These are phyloP conservation scores for Colletotrichum simmondsii DNA, from an alignment of 2,329 filamentous ascomycete genomes.

Conservation along the genomic window DNA sequence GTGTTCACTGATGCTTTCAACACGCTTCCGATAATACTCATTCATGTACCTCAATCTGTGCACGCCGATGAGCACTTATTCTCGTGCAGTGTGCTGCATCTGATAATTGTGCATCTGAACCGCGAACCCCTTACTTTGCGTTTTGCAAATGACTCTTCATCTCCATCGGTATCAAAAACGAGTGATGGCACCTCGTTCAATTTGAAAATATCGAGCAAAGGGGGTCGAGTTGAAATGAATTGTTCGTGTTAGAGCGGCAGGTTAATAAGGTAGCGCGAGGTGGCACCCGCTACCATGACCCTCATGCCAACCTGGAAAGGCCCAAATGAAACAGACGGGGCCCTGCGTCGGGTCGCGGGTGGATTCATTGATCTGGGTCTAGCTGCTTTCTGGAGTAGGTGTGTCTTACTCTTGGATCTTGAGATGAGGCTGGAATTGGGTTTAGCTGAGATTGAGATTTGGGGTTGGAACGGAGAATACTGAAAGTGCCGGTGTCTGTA, in stretches of 20 bases:
- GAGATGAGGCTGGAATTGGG: slow-evolving; percentile 2
- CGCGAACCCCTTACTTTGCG: neutral
- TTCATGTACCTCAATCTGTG: too few relatives aligned
- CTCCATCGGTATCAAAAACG: neutral
- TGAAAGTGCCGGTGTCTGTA: neutral
- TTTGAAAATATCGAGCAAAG: neutral
- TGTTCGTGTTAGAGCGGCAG: slow-evolving; percentile 23
- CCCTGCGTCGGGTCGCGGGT: slow-evolving; percentile 17
- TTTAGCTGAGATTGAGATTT: neutral
- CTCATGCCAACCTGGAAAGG: neutral
- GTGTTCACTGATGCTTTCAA: too few relatives aligned
- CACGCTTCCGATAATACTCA: too few relatives aligned
- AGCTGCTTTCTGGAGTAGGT: neutral
- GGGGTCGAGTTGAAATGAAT: slow-evolving; percentile 16
- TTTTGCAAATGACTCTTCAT: neutral
- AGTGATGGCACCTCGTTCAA: neutral
- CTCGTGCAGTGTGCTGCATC: neutral
- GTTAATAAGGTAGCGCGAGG: neutral
- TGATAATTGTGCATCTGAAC: neutral
- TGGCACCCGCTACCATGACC: slow-evolving; percentile 3
- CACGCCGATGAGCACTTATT: neutral
- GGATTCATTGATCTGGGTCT: neutral
- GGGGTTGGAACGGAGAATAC: neutral
- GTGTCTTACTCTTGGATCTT: neutral
- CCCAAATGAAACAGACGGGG: slow-evolving; percentile 26